phyloP scores from a whole-genome alignment of 768 basidiomycete species.

The Panaeolus cyanescens region DNA sequence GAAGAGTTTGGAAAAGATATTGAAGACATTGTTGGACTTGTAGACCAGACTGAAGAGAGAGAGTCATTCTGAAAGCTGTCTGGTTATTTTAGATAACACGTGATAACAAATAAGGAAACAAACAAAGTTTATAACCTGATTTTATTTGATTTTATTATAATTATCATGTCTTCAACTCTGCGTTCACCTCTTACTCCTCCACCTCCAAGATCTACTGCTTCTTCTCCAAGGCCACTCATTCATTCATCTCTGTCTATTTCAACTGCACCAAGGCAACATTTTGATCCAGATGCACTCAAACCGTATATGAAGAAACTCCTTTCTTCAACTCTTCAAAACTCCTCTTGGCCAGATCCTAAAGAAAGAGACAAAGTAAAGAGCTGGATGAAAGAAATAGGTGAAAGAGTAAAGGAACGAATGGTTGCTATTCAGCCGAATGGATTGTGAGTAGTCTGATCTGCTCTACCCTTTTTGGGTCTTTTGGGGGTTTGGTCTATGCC shows the following conservation, averaged over 20 bases:
- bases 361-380: constrained; percentile 70
- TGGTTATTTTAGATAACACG: neutral
- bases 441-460: constrained; percentile 58
- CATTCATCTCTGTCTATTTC: neutral
- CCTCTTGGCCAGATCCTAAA: constrained; percentile 66
- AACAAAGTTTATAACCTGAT: constrained; percentile 5
- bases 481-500: neutral
- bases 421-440: constrained; percentile 78
- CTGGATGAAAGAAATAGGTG: constrained; percentile 85
- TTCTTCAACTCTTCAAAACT: constrained; percentile 63
- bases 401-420: constrained; percentile 86
- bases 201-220: constrained; percentile 59
- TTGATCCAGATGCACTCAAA: constrained; percentile 74
- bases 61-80: neutral
- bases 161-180: constrained; percentile 39
- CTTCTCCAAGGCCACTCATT: constrained; percentile 37
- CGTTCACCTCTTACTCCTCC: constrained; percentile 52
- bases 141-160: neutral
- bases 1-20: constrained; percentile 57
- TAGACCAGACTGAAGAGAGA: neutral
- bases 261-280: constrained; percentile 42
- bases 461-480: neutral
- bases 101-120: constrained; percentile 9
- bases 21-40: constrained; percentile 56
- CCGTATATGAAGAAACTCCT: constrained; percentile 84